A percentile compares a stretch with the other conserved stretches of the same genome.
phyloP scores from a whole-genome alignment of 2,329 filamentous ascomycete genomes.

The Microsporum ferrugineum region DNA sequence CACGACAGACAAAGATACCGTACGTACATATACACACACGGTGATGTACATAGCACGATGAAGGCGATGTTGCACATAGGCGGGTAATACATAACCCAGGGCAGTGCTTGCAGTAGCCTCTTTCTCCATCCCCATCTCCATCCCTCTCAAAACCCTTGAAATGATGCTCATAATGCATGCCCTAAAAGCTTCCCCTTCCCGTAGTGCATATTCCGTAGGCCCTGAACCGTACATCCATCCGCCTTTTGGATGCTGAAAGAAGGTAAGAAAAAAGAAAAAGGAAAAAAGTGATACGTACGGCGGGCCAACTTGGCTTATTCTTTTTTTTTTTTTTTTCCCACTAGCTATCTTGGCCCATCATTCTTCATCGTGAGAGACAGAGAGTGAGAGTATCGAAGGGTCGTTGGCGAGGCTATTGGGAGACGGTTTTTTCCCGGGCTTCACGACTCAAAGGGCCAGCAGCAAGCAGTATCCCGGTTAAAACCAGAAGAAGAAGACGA shows the following conservation, averaged over 20 bases:
- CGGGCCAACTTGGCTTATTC: not conserved
- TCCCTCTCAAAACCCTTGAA: not conserved
- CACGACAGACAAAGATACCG: not conserved
- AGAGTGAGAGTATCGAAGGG: not conserved
- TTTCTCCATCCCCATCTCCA: not conserved
- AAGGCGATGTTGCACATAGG: not conserved
- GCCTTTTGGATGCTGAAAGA: not conserved
- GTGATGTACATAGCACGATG: not conserved
- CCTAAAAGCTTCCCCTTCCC: not conserved
- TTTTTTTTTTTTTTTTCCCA: not conserved
- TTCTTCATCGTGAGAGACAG: not conserved
- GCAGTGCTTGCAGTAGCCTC: not conserved
- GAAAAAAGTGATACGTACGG: not conserved
- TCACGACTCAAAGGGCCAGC: too few relatives aligned
- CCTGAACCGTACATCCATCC: not conserved
- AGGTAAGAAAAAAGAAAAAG: not conserved
- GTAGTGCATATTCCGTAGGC: constrained; percentile 2
- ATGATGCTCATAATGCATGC: not conserved
- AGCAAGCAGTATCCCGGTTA: too few relatives aligned
- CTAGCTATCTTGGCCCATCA: not conserved
- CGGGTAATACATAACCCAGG: not conserved
- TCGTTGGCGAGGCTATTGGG: too few relatives aligned
- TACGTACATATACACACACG: not conserved
- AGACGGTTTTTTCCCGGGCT: too few relatives aligned
- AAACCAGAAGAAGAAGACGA: too few relatives aligned